Evolutionary conservation across 1,284 basidiomycete genomes (phyloP), one percentile per base, ranked within the genome.

Genomic region (Calocybe gambosa): DNA sequence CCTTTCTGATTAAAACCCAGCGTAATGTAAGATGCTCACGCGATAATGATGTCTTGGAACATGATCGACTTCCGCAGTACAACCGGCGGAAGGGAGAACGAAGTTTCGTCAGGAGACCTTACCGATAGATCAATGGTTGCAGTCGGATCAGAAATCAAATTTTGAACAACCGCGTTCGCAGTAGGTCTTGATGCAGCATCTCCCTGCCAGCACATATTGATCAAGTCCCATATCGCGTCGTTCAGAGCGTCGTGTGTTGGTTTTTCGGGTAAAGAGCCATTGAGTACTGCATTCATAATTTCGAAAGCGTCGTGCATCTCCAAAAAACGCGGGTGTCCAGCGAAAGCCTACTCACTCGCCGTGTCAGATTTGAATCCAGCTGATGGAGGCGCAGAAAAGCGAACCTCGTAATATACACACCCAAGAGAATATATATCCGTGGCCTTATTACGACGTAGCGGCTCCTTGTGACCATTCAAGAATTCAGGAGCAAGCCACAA

Each of bases 41-140:
- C 55, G 20, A 61, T 58, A 29, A 59, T 50, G 10, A 50, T 46
- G 28, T 50, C 44, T 12, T 50, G 44, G 19, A 39, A 19, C 20
- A 37, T 26, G 23, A 43, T 40, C 4, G 49, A 46, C 37, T 45
- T 42, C n/a, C n/a, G n/a, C 3, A 42, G 19, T 16, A 34, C 13
- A 21, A 31, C 38, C 9, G 40, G 33, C 9, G 18, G 31, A 10
- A 36, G n/a, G 23, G 29, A n/a, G 29, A 39, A 50, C 12, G 28
- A 3, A 8, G 15, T 19, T 6, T 20, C 28, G 20, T 26, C 34
- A 13, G 34, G 20, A 12, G 25, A 15, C 18, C 12, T 9, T n/a
- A n/a, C n/a, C n/a, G n/a, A n/a, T 6, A 25, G 33, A 16, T 33
- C 20, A 3, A 23, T 9, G 7, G 37, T 21, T 23, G 39, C 9